Conservation (phyloP, 2,329 filamentous ascomycete species). For the Phyllosticta citribraziliensis region DNA sequence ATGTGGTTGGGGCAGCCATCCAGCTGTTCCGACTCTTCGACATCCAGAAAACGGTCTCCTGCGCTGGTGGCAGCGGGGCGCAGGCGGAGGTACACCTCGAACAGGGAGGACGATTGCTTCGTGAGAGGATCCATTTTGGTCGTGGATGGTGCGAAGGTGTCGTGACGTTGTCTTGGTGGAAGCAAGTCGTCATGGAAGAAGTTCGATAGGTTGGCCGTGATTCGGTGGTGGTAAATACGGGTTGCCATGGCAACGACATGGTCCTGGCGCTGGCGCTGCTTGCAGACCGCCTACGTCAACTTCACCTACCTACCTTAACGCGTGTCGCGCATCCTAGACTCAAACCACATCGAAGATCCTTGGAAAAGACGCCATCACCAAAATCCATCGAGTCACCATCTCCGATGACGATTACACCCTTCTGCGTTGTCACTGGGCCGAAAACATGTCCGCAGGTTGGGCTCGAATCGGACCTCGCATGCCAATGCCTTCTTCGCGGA, state of each 20-base stretch:
- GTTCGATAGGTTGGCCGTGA: constrained; percentile 21
- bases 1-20: constrained; percentile 38
- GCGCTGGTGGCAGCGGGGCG: constrained; percentile 35
- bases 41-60: constrained; percentile 63
- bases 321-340: neutral
- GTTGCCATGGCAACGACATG: neutral
- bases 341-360: neutral
- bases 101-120: constrained; percentile 50
- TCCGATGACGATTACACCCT: neutral
- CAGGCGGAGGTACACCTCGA: constrained; percentile 84
- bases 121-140: constrained; percentile 26
- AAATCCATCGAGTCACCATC: neutral
- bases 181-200: neutral
- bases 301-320: no score
- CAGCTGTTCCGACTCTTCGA: constrained; percentile 46
- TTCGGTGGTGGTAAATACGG: constrained; percentile 7
- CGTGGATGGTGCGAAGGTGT: neutral
- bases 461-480: neutral
- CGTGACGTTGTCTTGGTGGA: neutral
- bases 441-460: neutral
- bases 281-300: neutral
- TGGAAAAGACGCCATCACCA: neutral
- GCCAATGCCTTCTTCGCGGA: neutral
- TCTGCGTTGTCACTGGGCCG: neutral
- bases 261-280: neutral